Conservation (phyloP, 2,329 filamentous ascomycete genomes). For the Aspergillus quadrilineatus region DNA sequence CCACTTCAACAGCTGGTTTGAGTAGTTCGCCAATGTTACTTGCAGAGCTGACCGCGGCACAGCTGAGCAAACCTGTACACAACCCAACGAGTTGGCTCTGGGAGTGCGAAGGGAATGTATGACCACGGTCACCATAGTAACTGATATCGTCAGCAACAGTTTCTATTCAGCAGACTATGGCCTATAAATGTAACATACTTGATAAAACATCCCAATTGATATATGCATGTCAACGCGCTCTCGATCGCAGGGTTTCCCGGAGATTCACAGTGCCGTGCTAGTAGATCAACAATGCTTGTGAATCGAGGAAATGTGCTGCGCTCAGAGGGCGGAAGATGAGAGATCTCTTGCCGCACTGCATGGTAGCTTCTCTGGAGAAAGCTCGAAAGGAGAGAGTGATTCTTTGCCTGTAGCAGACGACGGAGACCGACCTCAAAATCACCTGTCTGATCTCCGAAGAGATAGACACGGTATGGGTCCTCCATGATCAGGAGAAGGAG, state of each 20-base stretch:
- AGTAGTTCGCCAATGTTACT: conserved; percentile 44
- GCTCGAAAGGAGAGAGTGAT: conserved; percentile 41
- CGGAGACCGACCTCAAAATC: conserved; percentile 44
- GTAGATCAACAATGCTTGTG: conserved; percentile 39
- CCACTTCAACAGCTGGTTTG: conserved; percentile 42
- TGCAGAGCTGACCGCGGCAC: conserved; percentile 41
- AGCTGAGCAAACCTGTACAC: conserved; percentile 45
- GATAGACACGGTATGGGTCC: conserved; percentile 37
- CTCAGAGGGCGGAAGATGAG: conserved; percentile 33
- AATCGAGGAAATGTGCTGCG: conserved; percentile 41
- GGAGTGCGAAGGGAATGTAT: conserved; percentile 39
- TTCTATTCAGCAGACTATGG: not conserved
- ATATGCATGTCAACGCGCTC: conserved; percentile 45
- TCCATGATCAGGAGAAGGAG: conserved; percentile 26
- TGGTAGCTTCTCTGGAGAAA: conserved; percentile 46
- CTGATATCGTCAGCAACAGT: conserved; percentile 26
- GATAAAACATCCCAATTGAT: conserved; percentile 46
- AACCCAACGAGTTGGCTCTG: conserved; percentile 43
- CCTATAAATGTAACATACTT: conserved; percentile 33
- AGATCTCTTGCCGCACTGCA: conserved; percentile 44
- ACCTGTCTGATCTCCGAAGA: conserved; percentile 50
- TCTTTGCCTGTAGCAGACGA: conserved; percentile 42
- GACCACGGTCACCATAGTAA: conserved; percentile 43
- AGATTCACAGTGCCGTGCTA: conserved; percentile 35
- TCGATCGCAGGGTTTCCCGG: conserved; percentile 42